Base-by-base conservation (phyloP, 1,284 basidiomycete species). In the Pseudozyma sp. region DNA sequence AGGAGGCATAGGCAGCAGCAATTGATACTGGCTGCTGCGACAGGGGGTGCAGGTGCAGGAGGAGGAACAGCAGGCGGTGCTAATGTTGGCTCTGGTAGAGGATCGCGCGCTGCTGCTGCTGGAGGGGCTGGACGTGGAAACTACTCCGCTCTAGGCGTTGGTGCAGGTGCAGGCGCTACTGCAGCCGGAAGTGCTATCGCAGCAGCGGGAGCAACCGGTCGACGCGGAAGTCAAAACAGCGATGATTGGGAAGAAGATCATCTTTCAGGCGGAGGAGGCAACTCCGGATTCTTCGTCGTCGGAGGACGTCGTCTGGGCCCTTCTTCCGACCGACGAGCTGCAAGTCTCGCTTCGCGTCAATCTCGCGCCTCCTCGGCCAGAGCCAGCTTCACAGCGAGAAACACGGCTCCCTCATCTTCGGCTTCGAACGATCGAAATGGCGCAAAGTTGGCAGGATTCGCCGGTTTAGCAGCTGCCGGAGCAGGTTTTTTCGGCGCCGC, bases 181-280 rank as follows among this genome's bases (percentile, higher is more conserved):
- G 76, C 48, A 14, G 74, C 49, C 12, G 45, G 19, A 31, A 21
- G 16, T 14, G 45, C 45, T 25, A 21, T 21, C 18, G 45, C 45
- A 25, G 45, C 45, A 21, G 45, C 25, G 25, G 25, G 25, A 18
- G 74, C 49, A 6, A 64, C 65, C 12, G 50, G 48, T 4, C 48
- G 70, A 10, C 48, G 60, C 5, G 59, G 56, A 21, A 77, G 76
- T 21, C 16, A 70, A 1, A 58, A 51, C 39, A 78, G 63, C 52
- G 78, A 79, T 40, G 74, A 78, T 31, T 78, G 70, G 67, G 78
- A 78, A 42, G 67, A 76, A 36, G 78, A 79, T 39, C 65, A 73
- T 34, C 67, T 80, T 0, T 68, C 61, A 2, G 70, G 77, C 19
- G 70, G 76, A 11, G 68, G 68, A n/a, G 39, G 49, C 9, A 55